Evolutionary conservation across 441 rosid genomes (phyloP).

Genomic region (Omphalea diandra): DNA sequence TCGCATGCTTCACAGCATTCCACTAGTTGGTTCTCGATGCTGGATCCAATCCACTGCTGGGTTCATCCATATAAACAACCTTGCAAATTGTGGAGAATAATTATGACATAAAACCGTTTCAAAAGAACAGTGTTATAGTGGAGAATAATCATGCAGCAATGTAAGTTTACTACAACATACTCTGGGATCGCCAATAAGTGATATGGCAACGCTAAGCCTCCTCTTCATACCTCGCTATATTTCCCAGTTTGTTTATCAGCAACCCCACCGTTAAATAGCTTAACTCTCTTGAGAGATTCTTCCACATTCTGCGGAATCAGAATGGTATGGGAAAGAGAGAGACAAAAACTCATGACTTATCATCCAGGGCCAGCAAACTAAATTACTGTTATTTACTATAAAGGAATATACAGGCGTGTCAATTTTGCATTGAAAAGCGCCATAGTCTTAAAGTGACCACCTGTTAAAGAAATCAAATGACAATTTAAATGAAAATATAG

Average conservation of each 20-base stretch:
- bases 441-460: not conserved
- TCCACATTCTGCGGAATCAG: constrained; percentile 65
- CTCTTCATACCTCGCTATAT: constrained; percentile 97
- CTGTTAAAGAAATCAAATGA: constrained; percentile 3
- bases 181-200: constrained; percentile 89
- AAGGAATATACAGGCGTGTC: not conserved
- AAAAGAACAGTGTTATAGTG: constrained; percentile 13
- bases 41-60: too few species aligned
- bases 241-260: constrained; percentile 88
- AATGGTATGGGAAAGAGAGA: not conserved
- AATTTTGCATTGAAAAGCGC: not conserved
- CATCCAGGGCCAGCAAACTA: not conserved
- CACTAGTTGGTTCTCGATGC: too few species aligned
- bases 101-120: too few species aligned
- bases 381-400: too few species aligned
- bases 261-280: constrained; percentile 73
- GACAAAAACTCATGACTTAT: not conserved
- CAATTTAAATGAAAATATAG: not conserved
- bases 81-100: too few species aligned
- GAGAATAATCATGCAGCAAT: constrained; percentile 13
- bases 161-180: constrained; percentile 31
- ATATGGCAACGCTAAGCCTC: constrained; percentile 94
- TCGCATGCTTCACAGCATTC: too few species aligned
- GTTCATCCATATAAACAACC: too few species aligned
- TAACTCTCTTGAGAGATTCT: constrained; percentile 74